Evolutionary conservation across 108 stramenopile species (phyloP).

Genomic region (Cyclotella baltica): DNA sequence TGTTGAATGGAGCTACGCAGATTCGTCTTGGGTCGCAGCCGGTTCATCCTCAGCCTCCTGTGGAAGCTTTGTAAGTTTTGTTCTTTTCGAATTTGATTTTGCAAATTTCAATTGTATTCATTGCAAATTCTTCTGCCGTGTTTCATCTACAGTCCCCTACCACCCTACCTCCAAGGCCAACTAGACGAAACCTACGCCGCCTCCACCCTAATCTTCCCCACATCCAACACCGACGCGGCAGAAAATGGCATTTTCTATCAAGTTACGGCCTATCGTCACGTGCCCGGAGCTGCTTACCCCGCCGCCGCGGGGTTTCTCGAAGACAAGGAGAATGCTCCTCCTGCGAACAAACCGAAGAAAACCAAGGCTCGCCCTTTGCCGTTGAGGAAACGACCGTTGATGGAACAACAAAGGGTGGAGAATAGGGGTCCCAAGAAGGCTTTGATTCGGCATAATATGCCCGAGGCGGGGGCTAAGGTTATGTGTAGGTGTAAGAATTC

Average conservation of each 20-base stretch:
- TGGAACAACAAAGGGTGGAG: not conserved
- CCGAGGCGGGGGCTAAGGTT: constrained; percentile 20
- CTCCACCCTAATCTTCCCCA: constrained; percentile 28
- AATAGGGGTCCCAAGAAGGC: no score
- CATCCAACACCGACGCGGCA: not conserved
- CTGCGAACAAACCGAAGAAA: not conserved
- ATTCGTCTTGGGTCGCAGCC: not conserved
- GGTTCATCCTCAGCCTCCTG: not conserved
- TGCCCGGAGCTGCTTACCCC: constrained; percentile 17
- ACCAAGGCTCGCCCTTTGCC: constrained; percentile 26
- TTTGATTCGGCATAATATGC: constrained; percentile 38
- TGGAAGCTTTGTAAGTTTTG: constrained; percentile 13
- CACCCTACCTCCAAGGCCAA: constrained; percentile 44
- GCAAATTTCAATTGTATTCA: not conserved
- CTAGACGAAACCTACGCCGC: constrained; percentile 52
- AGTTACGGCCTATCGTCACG: constrained; percentile 40
- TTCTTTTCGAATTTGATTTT: not conserved
- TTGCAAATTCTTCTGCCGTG: not conserved
- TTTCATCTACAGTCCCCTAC: constrained; percentile 23
- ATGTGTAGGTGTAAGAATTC: constrained; percentile 42
- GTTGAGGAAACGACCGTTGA: constrained; percentile 42
- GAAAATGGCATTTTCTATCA: constrained; percentile 26
- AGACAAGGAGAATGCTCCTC: constrained; percentile 25
- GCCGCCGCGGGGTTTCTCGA: no score
- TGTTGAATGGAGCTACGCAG: not conserved